A percentile compares a stretch with the other conserved stretches of the same genome.
Conservation (phyloP, 345 rosid genomes). For the Brassica rapa region DNA sequence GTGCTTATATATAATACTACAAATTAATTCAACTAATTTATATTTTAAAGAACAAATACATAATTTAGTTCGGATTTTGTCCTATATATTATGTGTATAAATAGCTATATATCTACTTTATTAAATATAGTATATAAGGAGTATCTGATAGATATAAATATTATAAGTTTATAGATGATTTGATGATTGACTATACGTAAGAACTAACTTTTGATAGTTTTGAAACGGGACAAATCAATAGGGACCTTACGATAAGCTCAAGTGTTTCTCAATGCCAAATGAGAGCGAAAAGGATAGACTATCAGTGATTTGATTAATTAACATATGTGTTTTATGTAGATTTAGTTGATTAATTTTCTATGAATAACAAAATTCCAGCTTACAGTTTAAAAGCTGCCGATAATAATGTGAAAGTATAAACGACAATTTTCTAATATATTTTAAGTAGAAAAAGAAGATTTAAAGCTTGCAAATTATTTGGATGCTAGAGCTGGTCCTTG, state of each 20-base stretch:
- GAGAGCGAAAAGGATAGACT: background rate
- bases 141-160: background rate
- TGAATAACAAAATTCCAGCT: background rate
- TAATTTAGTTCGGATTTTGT: conserved; percentile 1
- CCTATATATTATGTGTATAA: background rate
- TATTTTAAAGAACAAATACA: background rate
- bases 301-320: background rate
- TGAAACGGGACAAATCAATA: background rate
- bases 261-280: background rate
- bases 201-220: conserved; percentile 7
- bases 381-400: background rate
- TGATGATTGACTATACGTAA: conserved; percentile 22
- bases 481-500: conserved; percentile 28
- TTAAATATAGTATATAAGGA: background rate
- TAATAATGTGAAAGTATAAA: background rate
- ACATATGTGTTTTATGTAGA: background rate
- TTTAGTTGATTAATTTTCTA: background rate
- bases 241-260: background rate
- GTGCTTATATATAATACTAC: conserved; percentile 7
- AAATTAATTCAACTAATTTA: background rate
- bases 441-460: background rate
- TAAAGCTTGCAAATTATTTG: conserved; percentile 24
- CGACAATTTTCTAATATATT: background rate
- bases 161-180: background rate
- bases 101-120: background rate